Base-by-base conservation (phyloP, 2,329 filamentous ascomycete genomes). In the Botrytis porri region DNA sequence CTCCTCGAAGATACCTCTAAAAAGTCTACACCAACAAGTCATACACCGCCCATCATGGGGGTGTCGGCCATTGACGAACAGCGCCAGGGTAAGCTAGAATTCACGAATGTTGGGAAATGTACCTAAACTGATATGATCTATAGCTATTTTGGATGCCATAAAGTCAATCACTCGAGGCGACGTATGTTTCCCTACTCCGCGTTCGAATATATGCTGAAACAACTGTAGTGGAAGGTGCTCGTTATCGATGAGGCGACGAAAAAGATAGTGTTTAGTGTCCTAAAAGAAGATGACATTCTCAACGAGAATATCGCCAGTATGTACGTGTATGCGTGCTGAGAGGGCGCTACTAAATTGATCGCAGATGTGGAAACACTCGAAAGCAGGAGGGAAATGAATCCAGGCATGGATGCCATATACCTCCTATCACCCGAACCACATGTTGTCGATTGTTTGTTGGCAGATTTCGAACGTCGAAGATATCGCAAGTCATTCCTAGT, bases 281-380 rank as follows among this genome's bases (percentile, higher is more conserved):
- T 95, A 81, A 95, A 94, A 80, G 93, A 98, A 85, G 95, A 99
- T 88, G 94, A 98, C 80, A 97, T 99, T 77, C 91, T 99, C 84
- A 97, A 97, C 82, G 90, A 94, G 83, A 97, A 97, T 82, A 93
- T 99, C 83, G 95, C 95, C 77, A 97, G 95, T 97, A 78, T 63
- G 80, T 80, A n/a, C 6, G 43, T 25, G 39, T 64, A 29, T 25
- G 29, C n/a, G 29, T 25, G 10, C 22, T 48, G 43, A 25, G 32
- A 32, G 69, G 60, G 22, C 70, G 61, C 60, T 74, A 59, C 74
- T 76, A 70, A 76, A 59, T 72, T 64, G 69, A 74, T 73, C 35
- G 74, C 82, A 97, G 95, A 97, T 83, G 95, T 99, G 82, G 95
- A 98, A 86, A 89, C 89, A 80, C 97, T 99, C 83, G 95, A 98